phyloP scores from a whole-genome alignment of 352 stramenopile species.

The Pythium monospermum region DNA sequence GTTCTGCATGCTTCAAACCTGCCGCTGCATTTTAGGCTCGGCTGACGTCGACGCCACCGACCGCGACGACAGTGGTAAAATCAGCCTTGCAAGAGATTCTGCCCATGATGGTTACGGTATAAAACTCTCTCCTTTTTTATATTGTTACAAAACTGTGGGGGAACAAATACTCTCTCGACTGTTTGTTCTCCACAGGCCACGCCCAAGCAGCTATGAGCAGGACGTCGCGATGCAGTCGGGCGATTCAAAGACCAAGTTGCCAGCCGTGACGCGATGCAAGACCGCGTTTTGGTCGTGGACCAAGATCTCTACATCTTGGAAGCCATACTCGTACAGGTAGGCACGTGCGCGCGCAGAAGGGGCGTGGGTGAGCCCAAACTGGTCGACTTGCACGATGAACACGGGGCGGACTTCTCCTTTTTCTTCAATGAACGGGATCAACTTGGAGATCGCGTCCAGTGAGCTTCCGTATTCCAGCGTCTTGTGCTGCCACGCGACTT shows the following conservation, averaged over 20 bases:
- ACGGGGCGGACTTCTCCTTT: constrained; percentile 20
- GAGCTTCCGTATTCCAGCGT: constrained; percentile 63
- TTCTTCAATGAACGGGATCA: constrained; percentile 52
- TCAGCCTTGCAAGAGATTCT: constrained; percentile 48
- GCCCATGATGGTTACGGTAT: constrained; percentile 37
- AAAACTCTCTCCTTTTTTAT: not conserved
- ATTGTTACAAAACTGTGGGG: constrained; percentile 4
- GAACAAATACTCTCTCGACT: not conserved
- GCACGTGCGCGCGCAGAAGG: constrained; percentile 77
- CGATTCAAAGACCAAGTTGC: constrained; percentile 40
- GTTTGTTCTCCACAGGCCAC: constrained; percentile 46
- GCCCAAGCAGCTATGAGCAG: constrained; percentile 27
- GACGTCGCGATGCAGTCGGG: constrained; percentile 46
- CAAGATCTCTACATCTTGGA: constrained; percentile 31
- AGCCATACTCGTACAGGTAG: constrained; percentile 82
- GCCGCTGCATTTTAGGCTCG: no score
- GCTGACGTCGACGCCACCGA: constrained; percentile 50
- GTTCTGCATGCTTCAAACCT: no score
- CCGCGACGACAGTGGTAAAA: constrained; percentile 41
- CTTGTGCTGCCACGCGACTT: constrained; percentile 51
- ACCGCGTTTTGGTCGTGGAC: constrained; percentile 31
- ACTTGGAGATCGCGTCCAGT: constrained; percentile 51
- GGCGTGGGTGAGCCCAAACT: constrained; percentile 84
- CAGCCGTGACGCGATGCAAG: constrained; percentile 33
- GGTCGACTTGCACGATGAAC: constrained; percentile 78